phyloP scores from a whole-genome alignment of 1,284 basidiomycete genomes.

The Paramarasmius palmivorus region DNA sequence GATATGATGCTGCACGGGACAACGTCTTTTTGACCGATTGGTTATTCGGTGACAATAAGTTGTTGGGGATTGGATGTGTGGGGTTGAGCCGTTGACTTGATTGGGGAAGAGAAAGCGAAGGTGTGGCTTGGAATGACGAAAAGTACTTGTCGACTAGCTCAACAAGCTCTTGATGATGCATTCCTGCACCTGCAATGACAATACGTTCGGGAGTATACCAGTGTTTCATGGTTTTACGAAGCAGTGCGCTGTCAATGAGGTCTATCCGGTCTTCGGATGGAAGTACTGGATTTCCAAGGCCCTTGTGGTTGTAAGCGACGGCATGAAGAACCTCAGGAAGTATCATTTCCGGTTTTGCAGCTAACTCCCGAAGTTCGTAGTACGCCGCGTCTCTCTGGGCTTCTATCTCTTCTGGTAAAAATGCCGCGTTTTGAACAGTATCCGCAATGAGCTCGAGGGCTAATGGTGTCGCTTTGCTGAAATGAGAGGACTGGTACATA shows the following conservation, averaged over 20 bases:
- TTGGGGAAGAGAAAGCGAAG: conserved; percentile 29
- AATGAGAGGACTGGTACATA: conserved; percentile 98
- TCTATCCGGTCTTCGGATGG: conserved; percentile 87
- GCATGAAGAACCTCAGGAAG: conserved; percentile 91
- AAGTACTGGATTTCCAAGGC: conserved; percentile 87
- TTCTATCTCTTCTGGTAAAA: conserved; percentile 80
- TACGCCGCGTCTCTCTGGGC: conserved; percentile 85
- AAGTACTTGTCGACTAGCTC: conserved; percentile 85
- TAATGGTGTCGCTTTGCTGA: conserved; percentile 79
- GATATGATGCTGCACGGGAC: conserved; percentile 73
- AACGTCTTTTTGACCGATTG: conserved; percentile 66
- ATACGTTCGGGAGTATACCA: conserved; percentile 95
- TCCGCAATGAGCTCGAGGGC: conserved; percentile 91
- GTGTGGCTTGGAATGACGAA: conserved; percentile 60
- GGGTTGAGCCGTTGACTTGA: conserved; percentile 30
- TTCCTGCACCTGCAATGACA: conserved; percentile 92
- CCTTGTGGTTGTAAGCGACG: conserved; percentile 80
- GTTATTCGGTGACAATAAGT: conserved; percentile 53
- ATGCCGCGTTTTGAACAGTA: conserved; percentile 82
- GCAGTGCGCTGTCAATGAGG: conserved; percentile 62
- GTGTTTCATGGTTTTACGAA: conserved; percentile 71
- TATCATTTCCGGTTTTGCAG: conserved; percentile 90
- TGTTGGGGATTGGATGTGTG: conserved; percentile 35
- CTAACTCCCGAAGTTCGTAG: conserved; percentile 93
- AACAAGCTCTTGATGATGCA: conserved; percentile 88